These are phyloP conservation scores for Hypoxylon lienhwacheense DNA, from an alignment of 495 filamentous ascomycete genomes.

Conservation along the genomic window DNA sequence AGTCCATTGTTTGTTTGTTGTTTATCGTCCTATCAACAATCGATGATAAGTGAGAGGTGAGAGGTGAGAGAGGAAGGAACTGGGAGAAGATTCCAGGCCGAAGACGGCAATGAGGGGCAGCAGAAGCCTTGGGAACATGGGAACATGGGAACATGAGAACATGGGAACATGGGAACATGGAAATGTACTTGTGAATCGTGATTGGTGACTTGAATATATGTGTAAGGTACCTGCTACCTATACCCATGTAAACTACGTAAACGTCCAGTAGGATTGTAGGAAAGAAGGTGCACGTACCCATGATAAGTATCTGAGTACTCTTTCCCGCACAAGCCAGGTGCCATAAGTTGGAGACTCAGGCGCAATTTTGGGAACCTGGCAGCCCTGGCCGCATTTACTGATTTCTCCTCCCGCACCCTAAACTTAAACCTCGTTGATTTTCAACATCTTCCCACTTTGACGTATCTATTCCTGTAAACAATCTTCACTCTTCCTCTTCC, in stretches of 20 bases:
- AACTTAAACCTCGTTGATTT: slow-evolving; percentile 43
- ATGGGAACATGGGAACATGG: too few species aligned
- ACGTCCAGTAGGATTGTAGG: too few species aligned
- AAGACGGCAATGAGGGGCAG: slow-evolving; percentile 37
- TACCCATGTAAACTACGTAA: too few species aligned
- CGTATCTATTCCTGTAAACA: slow-evolving; percentile 43
- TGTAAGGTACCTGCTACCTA: slow-evolving; percentile 8
- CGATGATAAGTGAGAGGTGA: too few species aligned
- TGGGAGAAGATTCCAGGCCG: slow-evolving; percentile 38
- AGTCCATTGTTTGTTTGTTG: too few species aligned
- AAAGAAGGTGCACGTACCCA: slow-evolving; percentile 11
- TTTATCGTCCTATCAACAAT: too few species aligned
- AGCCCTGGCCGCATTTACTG: slow-evolving; percentile 35
- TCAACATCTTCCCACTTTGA: slow-evolving; percentile 34
- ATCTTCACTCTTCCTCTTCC: slow-evolving; percentile 24
- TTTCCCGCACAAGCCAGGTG: slow-evolving; percentile 33
- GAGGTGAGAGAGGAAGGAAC: background rate
- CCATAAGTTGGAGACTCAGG: slow-evolving; percentile 31
- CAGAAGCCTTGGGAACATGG: slow-evolving; percentile 24
- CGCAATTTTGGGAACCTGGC: slow-evolving; percentile 29
- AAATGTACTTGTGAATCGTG: too few species aligned
- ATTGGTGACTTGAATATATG: too few species aligned
- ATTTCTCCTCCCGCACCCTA: slow-evolving; percentile 44
- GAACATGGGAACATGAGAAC: too few species aligned
- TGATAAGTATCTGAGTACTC: too few species aligned